phyloP scores from a whole-genome alignment of 2,329 filamentous ascomycete genomes.

The Fusarium metavorans region DNA sequence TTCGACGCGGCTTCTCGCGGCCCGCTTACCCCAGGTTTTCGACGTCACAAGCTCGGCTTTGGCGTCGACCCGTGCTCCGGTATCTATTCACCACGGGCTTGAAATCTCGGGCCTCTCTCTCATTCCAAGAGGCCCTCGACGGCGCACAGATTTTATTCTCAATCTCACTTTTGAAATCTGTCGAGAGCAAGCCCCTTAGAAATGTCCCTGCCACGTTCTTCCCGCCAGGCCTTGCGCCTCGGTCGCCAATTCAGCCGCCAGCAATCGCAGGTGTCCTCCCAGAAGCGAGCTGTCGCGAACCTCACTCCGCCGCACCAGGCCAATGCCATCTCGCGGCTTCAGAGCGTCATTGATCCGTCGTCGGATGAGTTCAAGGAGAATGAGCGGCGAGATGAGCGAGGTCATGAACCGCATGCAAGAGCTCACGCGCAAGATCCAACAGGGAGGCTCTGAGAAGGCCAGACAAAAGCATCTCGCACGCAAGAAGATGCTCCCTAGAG shows the following conservation, averaged over 20 bases:
- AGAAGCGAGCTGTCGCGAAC: constrained; percentile 69
- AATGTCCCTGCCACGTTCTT: constrained; percentile 63
- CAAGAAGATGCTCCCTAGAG: constrained; percentile 94
- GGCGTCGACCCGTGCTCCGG: constrained; percentile 23
- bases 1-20: constrained; percentile 40
- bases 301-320: constrained; percentile 87
- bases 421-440: constrained; percentile 77
- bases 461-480: constrained; percentile 87
- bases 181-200: constrained; percentile 1
- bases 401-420: constrained; percentile 76
- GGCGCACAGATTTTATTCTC: constrained; percentile 2
- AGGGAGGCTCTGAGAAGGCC: constrained; percentile 84
- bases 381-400: constrained; percentile 78
- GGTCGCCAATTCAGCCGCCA: constrained; percentile 51
- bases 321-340: constrained; percentile 83
- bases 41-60: constrained; percentile 46
- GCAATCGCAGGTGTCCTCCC: constrained; percentile 47
- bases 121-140: constrained; percentile 18
- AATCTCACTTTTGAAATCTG: constrained; percentile 7
- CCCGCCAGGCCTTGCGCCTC: constrained; percentile 59
- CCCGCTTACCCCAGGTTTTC: constrained; percentile 45
- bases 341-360: constrained; percentile 79
- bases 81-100: constrained; percentile 15
- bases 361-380: constrained; percentile 88
- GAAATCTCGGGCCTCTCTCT: constrained; percentile 16